phyloP scores from a whole-genome alignment of 2,329 filamentous ascomycete species.

The Aurifilum marmelostoma region DNA sequence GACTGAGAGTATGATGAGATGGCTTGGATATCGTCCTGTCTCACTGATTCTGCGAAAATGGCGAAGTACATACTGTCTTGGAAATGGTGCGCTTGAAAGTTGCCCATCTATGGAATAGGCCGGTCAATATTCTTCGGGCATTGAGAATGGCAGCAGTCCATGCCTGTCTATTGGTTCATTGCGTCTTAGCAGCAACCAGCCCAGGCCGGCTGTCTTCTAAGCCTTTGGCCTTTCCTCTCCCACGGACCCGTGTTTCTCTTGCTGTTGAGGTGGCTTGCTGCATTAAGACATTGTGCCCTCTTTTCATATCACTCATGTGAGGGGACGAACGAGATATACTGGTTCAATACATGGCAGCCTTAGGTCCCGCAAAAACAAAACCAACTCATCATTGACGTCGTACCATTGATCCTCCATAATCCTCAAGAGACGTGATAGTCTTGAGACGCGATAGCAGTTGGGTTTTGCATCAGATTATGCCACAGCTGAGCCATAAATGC shows the following conservation, averaged over 20 bases:
- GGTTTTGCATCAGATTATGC: too few relatives aligned
- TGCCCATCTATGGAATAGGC: not conserved
- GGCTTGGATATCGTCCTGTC: not conserved
- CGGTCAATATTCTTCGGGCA: not conserved
- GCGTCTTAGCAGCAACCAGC: not conserved
- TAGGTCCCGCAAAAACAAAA: too few relatives aligned
- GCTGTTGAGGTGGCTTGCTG: not conserved
- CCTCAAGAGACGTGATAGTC: not conserved
- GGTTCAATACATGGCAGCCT: not conserved
- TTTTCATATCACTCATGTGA: too few relatives aligned
- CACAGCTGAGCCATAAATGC: too few relatives aligned
- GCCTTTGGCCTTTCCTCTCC: not conserved
- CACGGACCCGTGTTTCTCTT: not conserved
- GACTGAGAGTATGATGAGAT: not conserved
- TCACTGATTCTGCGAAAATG: not conserved
- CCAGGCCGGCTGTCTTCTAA: not conserved
- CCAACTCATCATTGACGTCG: not conserved
- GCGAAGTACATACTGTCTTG: not conserved
- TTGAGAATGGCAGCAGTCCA: not conserved
- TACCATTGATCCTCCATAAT: not conserved
- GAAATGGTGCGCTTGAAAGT: not conserved
- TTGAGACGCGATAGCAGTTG: too few relatives aligned
- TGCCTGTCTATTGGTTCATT: not conserved
- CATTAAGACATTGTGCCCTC: not conserved
- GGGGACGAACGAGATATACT: not conserved